Evolutionary conservation across 345 rosid species (phyloP).

Genomic region (Noccaea bulbosa): DNA sequence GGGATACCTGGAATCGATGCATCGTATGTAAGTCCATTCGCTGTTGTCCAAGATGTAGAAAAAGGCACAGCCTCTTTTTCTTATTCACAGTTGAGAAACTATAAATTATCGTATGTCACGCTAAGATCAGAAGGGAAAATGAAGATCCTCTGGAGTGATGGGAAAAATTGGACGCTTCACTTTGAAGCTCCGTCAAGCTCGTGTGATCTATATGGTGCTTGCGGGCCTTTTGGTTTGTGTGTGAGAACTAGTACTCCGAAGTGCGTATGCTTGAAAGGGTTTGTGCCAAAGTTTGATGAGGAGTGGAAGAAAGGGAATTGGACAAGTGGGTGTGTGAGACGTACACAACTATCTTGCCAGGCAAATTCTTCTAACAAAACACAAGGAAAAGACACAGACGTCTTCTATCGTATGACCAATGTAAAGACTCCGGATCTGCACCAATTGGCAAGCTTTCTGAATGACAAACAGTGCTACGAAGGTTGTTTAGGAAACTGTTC

Average conservation of each 20-base stretch:
- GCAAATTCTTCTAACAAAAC: slow-evolving; percentile 1
- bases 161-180: slow-evolving; percentile 27
- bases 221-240: slow-evolving; percentile 45
- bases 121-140: slow-evolving; percentile 36
- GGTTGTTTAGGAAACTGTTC: slow-evolving; percentile 44
- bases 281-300: slow-evolving; percentile 31
- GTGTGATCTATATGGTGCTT: slow-evolving; percentile 38
- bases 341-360: slow-evolving; percentile 30
- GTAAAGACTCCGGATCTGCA: slow-evolving; percentile 42
- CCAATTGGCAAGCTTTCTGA: slow-evolving; percentile 37
- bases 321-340: slow-evolving; percentile 44
- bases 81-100: slow-evolving; percentile 28
- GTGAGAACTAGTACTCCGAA: slow-evolving; percentile 29
- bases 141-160: slow-evolving; percentile 33
- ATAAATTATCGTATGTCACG: slow-evolving; percentile 26
- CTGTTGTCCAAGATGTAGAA: slow-evolving; percentile 34
- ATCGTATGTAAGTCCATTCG: slow-evolving; percentile 39
- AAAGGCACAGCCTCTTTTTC: slow-evolving; percentile 27
- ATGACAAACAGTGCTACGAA: slow-evolving; percentile 28
- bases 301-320: slow-evolving; percentile 38
- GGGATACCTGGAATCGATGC: slow-evolving; percentile 26
- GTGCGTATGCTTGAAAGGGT: slow-evolving; percentile 44
- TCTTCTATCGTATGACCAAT: slow-evolving; percentile 32
- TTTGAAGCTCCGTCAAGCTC: slow-evolving; percentile 19
- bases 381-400: slow-evolving; percentile 31